These are phyloP conservation scores for Phyllosticta citribraziliensis DNA, from an alignment of 2,329 filamentous ascomycete species.

Conservation along the genomic window DNA sequence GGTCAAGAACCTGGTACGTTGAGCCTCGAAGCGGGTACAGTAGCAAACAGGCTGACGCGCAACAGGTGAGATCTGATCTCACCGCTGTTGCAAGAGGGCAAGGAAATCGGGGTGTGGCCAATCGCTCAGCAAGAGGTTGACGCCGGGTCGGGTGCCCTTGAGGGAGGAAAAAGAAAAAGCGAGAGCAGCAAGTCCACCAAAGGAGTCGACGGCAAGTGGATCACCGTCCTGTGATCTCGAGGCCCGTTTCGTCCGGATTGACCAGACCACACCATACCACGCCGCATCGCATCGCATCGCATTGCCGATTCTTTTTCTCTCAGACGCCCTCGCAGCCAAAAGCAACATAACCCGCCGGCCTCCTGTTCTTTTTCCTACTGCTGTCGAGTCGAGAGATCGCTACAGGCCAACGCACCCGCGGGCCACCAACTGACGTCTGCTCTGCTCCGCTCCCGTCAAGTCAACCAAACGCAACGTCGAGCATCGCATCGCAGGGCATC, in stretches of 20 bases:
- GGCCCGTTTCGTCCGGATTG: constrained; percentile 5
- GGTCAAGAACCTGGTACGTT: constrained; percentile 9
- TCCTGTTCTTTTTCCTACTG: too few species aligned
- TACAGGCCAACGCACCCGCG: too few species aligned
- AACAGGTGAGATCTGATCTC: constrained; percentile 8
- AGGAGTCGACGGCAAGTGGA: not conserved
- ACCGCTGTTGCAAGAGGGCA: constrained; percentile 6
- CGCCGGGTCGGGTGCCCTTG: constrained; percentile 9
- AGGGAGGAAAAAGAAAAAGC: constrained; percentile 10
- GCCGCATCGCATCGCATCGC: too few species aligned
- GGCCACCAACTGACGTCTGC: too few species aligned
- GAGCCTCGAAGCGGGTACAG: constrained; percentile 8
- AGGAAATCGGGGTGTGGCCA: not conserved
- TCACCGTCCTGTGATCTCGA: not conserved
- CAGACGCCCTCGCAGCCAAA: constrained; percentile 2
- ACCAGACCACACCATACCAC: constrained; percentile 4
- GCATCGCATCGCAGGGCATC: too few species aligned
- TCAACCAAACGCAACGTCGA: too few species aligned
- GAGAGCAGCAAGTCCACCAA: constrained; percentile 2
- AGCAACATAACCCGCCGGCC: not conserved
- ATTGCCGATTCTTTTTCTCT: constrained; percentile 8
- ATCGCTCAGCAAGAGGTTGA: constrained; percentile 8
- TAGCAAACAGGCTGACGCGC: constrained; percentile 3
- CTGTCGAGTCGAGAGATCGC: too few species aligned
- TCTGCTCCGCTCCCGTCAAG: too few species aligned